Conservation (phyloP, 108 stramenopile genomes). For the Nannochloropsis gaditana region DNA sequence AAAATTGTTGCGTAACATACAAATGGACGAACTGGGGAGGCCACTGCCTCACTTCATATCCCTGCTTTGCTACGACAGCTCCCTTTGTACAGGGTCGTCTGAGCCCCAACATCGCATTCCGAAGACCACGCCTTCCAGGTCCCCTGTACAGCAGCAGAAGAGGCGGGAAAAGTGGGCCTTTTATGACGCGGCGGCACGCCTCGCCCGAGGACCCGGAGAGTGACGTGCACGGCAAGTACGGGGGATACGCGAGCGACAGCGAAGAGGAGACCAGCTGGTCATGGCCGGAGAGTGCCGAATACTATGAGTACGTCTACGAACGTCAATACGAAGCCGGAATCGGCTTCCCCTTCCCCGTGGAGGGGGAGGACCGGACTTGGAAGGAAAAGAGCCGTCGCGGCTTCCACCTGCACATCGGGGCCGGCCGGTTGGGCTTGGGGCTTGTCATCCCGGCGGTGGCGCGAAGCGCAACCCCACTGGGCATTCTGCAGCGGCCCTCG, state of each 20-base stretch:
- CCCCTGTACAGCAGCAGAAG: constrained; percentile 3
- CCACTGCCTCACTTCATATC: too few species aligned
- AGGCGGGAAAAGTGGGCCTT: not conserved
- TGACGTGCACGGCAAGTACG: not conserved
- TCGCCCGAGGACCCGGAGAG: not conserved
- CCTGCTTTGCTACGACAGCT: too few species aligned
- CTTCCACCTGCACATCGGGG: constrained; percentile 45
- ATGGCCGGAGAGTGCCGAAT: constrained; percentile 9
- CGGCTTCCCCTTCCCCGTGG: not conserved
- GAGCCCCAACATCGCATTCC: too few species aligned
- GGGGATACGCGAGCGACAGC: constrained; percentile 1
- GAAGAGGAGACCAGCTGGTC: constrained; percentile 7
- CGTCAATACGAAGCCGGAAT: constrained; percentile 13
- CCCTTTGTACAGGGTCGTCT: too few species aligned
- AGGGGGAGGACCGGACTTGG: not conserved
- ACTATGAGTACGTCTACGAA: constrained; percentile 18
- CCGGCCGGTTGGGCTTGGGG: constrained; percentile 42
- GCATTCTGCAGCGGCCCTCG: constrained; percentile 37
- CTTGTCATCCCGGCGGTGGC: constrained; percentile 37
- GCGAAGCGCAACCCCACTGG: constrained; percentile 24
- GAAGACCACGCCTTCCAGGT: too few species aligned
- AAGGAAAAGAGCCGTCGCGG: not conserved
- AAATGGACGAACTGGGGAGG: too few species aligned
- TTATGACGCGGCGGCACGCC: constrained; percentile 1
- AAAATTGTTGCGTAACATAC: too few species aligned